These are phyloP conservation scores for Begonia masoniana DNA, from an alignment of 306 rosid species.

Conservation along the genomic window DNA sequence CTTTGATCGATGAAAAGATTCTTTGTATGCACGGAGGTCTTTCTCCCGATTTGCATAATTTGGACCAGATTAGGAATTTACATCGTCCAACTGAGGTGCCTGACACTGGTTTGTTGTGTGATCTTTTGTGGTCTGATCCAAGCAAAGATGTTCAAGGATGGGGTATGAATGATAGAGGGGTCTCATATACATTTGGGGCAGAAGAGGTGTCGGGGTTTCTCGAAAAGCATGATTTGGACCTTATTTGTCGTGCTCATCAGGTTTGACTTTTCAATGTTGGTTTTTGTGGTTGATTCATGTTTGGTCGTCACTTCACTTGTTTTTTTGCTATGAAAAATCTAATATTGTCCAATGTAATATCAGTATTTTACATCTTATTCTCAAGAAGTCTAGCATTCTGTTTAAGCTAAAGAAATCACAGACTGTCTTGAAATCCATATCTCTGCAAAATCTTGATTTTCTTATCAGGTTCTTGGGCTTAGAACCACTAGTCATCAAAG, in stretches of 20 bases:
- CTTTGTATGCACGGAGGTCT: conserved; percentile 97
- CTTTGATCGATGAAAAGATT: conserved; percentile 83
- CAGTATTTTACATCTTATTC: too few species aligned
- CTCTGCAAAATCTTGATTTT: too few species aligned
- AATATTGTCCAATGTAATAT: too few species aligned
- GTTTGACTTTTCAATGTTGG: conserved; percentile 20
- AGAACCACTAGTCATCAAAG: too few species aligned
- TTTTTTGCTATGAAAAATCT: too few species aligned
- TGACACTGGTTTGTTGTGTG: conserved; percentile 87
- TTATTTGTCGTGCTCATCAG: conserved; percentile 97
- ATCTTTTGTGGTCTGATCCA: conserved; percentile 97
- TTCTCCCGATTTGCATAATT: conserved; percentile 68
- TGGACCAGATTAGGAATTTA: conserved; percentile 68
- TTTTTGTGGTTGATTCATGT: not conserved
- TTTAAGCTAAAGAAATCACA: too few species aligned
- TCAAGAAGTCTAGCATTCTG: too few species aligned
- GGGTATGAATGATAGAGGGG: conserved; percentile 95
- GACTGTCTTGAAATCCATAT: too few species aligned
- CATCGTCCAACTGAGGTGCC: conserved; percentile 91
- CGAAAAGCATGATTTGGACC: conserved; percentile 89
- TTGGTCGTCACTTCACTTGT: conserved; percentile 1
- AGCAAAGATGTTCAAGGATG: conserved; percentile 75
- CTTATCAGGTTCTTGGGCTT: too few species aligned
- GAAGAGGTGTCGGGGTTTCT: conserved; percentile 72
- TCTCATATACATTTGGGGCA: conserved; percentile 87